These are phyloP conservation scores for Rhizopogon salebrosus DNA, from an alignment of 768 basidiomycete genomes.

Conservation along the genomic window DNA sequence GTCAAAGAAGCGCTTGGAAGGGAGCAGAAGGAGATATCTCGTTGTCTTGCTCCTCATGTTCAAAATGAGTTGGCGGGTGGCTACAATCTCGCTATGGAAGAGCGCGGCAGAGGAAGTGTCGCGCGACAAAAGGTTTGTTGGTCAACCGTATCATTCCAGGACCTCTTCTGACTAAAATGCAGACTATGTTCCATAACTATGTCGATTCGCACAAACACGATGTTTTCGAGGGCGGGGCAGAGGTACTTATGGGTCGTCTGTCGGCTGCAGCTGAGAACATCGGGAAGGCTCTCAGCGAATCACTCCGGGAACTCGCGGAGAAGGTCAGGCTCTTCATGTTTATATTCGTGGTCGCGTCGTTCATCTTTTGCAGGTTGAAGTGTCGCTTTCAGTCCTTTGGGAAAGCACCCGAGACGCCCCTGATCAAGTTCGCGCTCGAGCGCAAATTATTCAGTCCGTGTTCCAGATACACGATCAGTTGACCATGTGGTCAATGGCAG, in stretches of 20 bases:
- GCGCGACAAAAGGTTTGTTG: slow-evolving; percentile 50
- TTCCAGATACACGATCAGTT: slow-evolving; percentile 38
- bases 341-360: slow-evolving; percentile 1
- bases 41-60: slow-evolving; percentile 52
- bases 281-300: slow-evolving; percentile 41
- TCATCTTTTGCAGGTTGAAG: slow-evolving; percentile 35
- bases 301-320: slow-evolving; percentile 46
- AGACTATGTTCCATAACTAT: slow-evolving; percentile 46
- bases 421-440: slow-evolving; percentile 35
- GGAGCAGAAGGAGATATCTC: slow-evolving; percentile 57
- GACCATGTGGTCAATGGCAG: slow-evolving; percentile 39
- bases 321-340: slow-evolving; percentile 36
- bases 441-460: slow-evolving; percentile 34
- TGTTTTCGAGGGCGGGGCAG: slow-evolving; percentile 49
- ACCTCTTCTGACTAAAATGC: background rate
- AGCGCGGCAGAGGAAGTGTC: slow-evolving; percentile 51
- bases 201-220: slow-evolving; percentile 39
- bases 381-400: slow-evolving; percentile 56
- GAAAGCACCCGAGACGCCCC: slow-evolving; percentile 48
- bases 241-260: slow-evolving; percentile 44
- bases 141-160: background rate
- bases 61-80: slow-evolving; percentile 45
- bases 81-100: slow-evolving; percentile 50
- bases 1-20: slow-evolving; percentile 45
- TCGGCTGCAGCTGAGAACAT: slow-evolving; percentile 43